A percentile compares a stretch with the other conserved stretches of the same genome.
Conservation (phyloP, 352 stramenopile species). For the Phytophthora sp. region DNA sequence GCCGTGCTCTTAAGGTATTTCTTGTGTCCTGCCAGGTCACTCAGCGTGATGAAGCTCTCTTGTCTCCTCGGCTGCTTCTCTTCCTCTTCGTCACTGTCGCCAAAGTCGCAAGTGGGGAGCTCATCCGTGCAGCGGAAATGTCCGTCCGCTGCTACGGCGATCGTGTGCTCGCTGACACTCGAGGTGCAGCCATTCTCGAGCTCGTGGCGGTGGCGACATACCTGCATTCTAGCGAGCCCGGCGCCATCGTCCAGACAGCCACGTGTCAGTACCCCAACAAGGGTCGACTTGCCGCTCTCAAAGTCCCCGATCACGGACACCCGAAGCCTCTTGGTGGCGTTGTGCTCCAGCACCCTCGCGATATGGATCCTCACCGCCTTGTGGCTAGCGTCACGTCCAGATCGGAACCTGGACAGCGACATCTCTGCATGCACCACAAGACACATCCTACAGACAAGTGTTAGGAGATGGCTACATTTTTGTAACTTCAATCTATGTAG, state of each 20-base stretch:
- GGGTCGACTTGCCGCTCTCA: slow-evolving; percentile 90
- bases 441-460: slow-evolving; percentile 62
- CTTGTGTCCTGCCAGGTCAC: slow-evolving; percentile 82
- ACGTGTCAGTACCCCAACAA: slow-evolving; percentile 89
- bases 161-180: slow-evolving; percentile 89
- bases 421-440: slow-evolving; percentile 73
- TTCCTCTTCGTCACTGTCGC: slow-evolving; percentile 49
- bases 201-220: slow-evolving; percentile 91
- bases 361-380: slow-evolving; percentile 61
- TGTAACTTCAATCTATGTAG: slow-evolving; percentile 19
- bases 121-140: slow-evolving; percentile 61
- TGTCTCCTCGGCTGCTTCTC: slow-evolving; percentile 26
- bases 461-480: slow-evolving; percentile 22
- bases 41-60: slow-evolving; percentile 64
- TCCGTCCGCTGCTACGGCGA: slow-evolving; percentile 69
- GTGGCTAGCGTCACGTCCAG: slow-evolving; percentile 38
- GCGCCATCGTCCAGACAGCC: slow-evolving; percentile 85
- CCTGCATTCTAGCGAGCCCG: slow-evolving; percentile 88
- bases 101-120: slow-evolving; percentile 54
- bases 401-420: slow-evolving; percentile 62
- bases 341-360: slow-evolving; percentile 55
- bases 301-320: slow-evolving; percentile 89
- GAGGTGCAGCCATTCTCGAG: slow-evolving; percentile 90
- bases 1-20: slow-evolving; percentile 92
- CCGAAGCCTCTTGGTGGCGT: slow-evolving; percentile 67